These are phyloP conservation scores for Termitomyces sp. DNA, from an alignment of 768 basidiomycete species.

Conservation along the genomic window DNA sequence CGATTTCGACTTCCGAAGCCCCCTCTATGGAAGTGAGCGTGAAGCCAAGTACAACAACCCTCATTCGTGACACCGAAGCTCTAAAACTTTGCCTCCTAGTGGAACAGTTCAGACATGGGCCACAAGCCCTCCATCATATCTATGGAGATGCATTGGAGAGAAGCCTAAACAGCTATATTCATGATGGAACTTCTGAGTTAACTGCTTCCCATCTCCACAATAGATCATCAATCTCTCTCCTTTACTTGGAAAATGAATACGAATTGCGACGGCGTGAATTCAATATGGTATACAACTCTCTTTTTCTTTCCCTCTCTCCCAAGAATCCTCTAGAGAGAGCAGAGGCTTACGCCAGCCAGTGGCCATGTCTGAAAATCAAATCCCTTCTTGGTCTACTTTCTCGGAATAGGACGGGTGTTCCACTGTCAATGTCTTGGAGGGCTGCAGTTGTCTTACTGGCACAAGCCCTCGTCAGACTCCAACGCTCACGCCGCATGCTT, in stretches of 20 bases:
- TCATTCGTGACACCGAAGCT: not conserved
- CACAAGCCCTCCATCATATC: not conserved
- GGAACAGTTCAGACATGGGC: not conserved
- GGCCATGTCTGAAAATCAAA: conserved; percentile 32
- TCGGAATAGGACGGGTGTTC: conserved; percentile 12
- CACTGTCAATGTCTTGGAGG: conserved; percentile 24
- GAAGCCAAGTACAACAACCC: too few species aligned
- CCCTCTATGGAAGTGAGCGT: not conserved
- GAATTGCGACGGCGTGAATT: conserved; percentile 3
- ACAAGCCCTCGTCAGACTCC: conserved; percentile 25
- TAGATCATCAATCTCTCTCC: not conserved
- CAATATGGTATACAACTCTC: not conserved
- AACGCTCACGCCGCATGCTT: conserved; percentile 10
- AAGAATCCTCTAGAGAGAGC: conserved; percentile 1
- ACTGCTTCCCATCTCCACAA: not conserved
- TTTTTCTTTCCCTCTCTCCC: conserved; percentile 2
- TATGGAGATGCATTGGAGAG: not conserved
- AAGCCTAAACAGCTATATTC: not conserved
- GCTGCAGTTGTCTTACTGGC: conserved; percentile 24
- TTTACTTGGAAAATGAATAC: not conserved
- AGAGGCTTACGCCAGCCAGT: conserved; percentile 21
- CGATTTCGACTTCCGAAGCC: not conserved
- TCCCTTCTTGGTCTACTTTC: conserved; percentile 27
- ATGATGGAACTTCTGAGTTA: too few species aligned
- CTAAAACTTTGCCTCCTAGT: not conserved